Evolutionary conservation across 805 yeast genomes (phyloP), one percentile per base, ranked within the genome.

Genomic region (Danielia oregonensis): DNA sequence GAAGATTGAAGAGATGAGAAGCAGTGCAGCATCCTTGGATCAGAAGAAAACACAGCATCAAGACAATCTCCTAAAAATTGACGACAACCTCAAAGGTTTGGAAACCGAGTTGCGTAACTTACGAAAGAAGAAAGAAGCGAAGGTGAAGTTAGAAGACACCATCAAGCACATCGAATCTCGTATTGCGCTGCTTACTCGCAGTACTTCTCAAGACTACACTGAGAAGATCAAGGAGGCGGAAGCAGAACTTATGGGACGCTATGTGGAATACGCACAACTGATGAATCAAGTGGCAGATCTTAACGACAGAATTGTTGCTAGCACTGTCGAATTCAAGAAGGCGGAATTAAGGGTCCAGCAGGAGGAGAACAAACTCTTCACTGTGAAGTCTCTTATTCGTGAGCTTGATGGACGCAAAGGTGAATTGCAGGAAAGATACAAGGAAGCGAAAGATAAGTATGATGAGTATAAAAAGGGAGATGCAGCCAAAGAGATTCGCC

Each of bases 401-500:
- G 57, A 58, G 24, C 49, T 68, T 7, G 58, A 55, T 4, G 41
- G 39, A 3, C 53, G 52, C 18, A 52, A 59, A 24, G 48, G 46
- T 10, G 44, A 42, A 9, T 48, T 70, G 18, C 40, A 49, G 17
- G 43, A 52, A 8, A 57, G 53, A 8, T 73, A 67, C 42, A 53
- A 55, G 5, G 50, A 44, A 8, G 61, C 67, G 8, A 56, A 65
- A 14, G 49, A 39, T 8, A 55, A 58, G 16, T 65, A 66, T 26
- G 57, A 61, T 16, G 63, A 62, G 32, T 65, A 65, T 32, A 68
- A 64, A 33, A 63, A 61, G 21, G 55, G 66, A 6, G 66, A 60
- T 16, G 65, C 75, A 6, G 65, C 65, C 8, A 54, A 61, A 19
- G 54, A 46, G 41, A 65, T 54, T 51, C 39, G 52, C 42, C 52